Evolutionary conservation across 2,329 filamentous ascomycete genomes (phyloP).

Genomic region (Ascosphaera apis): DNA sequence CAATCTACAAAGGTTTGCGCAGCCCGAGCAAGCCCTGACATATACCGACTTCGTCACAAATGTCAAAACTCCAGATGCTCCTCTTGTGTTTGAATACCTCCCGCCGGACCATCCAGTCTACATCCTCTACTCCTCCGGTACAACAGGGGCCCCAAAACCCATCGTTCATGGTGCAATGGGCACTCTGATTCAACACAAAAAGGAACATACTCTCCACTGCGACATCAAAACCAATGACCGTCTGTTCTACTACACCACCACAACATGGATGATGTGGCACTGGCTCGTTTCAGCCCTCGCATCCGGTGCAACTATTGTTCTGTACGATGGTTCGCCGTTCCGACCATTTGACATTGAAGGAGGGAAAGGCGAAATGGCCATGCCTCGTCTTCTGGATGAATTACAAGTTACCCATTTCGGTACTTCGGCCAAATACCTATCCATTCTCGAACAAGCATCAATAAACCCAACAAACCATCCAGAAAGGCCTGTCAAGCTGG

Average conservation of each 20-base stretch:
- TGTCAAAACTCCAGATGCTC: conserved; percentile 13
- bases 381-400: conserved; percentile 61
- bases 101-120: conserved; percentile 75
- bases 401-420: conserved; percentile 79
- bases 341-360: conserved; percentile 34
- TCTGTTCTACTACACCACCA: conserved; percentile 85
- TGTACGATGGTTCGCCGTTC: conserved; percentile 90
- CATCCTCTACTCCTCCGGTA: conserved; percentile 82
- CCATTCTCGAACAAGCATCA: conserved; percentile 59
- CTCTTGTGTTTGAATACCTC: conserved; percentile 49
- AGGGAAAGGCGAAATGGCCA: conserved; percentile 47
- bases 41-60: conserved; percentile 24
- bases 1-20: conserved; percentile 9
- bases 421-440: conserved; percentile 83
- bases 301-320: conserved; percentile 55
- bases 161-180: conserved; percentile 84
- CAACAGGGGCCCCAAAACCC: conserved; percentile 69
- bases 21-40: conserved; percentile 16
- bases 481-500: conserved; percentile 16
- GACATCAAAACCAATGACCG: conserved; percentile 50
- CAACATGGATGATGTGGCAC: conserved; percentile 99
- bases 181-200: conserved; percentile 88
- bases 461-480: conserved; percentile 34
- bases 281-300: conserved; percentile 79
- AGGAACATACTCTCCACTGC: conserved; percentile 75